Evolutionary conservation across 2,329 filamentous ascomycete genomes (phyloP), one percentile per base, ranked within the genome.

Genomic region (Amylocarpus encephaloides): DNA sequence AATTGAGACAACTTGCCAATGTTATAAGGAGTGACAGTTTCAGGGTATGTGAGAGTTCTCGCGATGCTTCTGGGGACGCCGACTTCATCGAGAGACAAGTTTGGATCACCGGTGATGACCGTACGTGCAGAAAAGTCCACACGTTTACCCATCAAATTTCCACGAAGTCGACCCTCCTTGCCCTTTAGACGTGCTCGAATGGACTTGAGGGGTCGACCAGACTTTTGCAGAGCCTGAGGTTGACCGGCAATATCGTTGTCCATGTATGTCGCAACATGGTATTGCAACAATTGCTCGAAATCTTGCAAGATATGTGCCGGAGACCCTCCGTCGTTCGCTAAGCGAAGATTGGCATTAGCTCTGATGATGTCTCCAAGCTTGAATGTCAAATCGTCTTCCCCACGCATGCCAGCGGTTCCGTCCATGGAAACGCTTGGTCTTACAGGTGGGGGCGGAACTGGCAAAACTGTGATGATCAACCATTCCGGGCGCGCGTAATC

Each of bases 101-200:
- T 98, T 52, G 93, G 93, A 66, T 98, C 93, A 73, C 93, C 93
- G 46, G 94, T 98, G 68, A 99, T 98, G 73, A 99, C 93, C 30
- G 94, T 99, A 84, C 93, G 93, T 34, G 94, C 94, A 0, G 94
- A 98, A 66, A 98, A 98, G 68, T 99, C 93, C 54, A 98, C 93
- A 82, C 91, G 90, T 73, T 98, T 99, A 57, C 93, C 93, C 94
- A 98, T 98, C 77, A 98, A 76, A 71, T 98, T 99, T 67, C 94
- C 93, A 73, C 93, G 86, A 19, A 99, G 82, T 77, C 93, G 90
- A 61, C 93, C 93, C 67, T 99, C 93, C 73, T 99, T 99, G 56
- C 94, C 94, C 82, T 99, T 99, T 68, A 99, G 78, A 71, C 93
- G 91, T 54, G 90, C 90, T 62, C 94, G 88, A 59, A 98, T 95